Percentiles rank a stretch among this genome's conserved stretches.
phyloP scores from a whole-genome alignment of 169 alveolate species.

The Eimeria necatrix region DNA sequence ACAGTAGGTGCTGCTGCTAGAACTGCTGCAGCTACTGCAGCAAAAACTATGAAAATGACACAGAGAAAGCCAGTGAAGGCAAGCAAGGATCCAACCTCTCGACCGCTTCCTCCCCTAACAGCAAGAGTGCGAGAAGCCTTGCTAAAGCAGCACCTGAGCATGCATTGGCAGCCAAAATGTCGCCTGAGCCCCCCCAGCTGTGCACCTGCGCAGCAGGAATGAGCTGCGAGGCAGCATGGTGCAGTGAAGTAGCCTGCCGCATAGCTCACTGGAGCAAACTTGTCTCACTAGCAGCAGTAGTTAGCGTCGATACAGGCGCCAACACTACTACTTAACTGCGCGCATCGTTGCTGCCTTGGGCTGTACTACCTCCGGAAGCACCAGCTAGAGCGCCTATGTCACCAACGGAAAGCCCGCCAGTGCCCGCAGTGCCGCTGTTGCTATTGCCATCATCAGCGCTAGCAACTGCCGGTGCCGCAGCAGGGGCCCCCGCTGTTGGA shows the following conservation, averaged over 20 bases:
- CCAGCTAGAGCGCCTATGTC: conserved; percentile 58
- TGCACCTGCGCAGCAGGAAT: not conserved
- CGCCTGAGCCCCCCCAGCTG: not conserved
- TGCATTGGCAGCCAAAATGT: not conserved
- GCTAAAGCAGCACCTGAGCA: conserved; percentile 52
- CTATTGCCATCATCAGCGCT: conserved; percentile 36
- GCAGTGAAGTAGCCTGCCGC: conserved; percentile 6
- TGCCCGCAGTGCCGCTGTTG: conserved; percentile 31
- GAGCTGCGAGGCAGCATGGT: conserved; percentile 34
- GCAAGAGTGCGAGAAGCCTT: not conserved
- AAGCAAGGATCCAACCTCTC: not conserved
- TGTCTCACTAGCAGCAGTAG: not conserved
- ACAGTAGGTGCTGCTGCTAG: not conserved
- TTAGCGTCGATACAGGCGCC: not conserved
- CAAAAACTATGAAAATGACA: conserved; percentile 24
- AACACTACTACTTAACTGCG: conserved; percentile 28
- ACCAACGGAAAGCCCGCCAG: conserved; percentile 8
- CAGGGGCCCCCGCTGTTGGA: not conserved
- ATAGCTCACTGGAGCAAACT: not conserved
- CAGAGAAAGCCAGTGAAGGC: not conserved
- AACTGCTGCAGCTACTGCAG: conserved; percentile 32
- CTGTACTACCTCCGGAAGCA: conserved; percentile 29
- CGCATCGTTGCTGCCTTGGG: conserved; percentile 61
- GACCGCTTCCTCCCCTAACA: not conserved
- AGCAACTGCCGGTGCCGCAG: conserved; percentile 7